These are phyloP conservation scores for Agarophyton chilense DNA, from an alignment of 23 red algal species.

Conservation along the genomic window DNA sequence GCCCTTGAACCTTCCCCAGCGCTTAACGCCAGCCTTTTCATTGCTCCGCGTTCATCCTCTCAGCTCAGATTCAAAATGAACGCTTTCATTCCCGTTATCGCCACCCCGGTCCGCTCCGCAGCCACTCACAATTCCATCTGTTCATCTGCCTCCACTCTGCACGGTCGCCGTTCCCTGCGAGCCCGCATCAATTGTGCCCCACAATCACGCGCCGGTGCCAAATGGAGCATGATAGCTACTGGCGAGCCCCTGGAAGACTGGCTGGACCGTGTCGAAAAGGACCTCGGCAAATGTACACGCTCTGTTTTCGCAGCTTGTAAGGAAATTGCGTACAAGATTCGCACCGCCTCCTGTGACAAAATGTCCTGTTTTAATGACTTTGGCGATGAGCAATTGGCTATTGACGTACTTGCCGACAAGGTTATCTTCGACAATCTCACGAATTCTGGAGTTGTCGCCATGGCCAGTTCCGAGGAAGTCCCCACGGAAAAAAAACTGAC, in stretches of 20 bases:
- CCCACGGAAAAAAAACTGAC: slow-evolving; percentile 84
- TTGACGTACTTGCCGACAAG: slow-evolving; percentile 97
- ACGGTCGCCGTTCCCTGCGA: neutral
- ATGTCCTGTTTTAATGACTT: slow-evolving; percentile 98
- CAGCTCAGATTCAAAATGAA: no score
- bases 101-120: neutral
- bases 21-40: no score
- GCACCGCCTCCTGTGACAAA: slow-evolving; percentile 98
- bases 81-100: slow-evolving; percentile 39
- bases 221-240: slow-evolving; percentile 45
- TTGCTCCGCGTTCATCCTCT: no score
- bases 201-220: neutral
- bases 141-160: neutral
- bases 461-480: slow-evolving; percentile 91
- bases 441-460: slow-evolving; percentile 79
- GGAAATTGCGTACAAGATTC: slow-evolving; percentile 97
- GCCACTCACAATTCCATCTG: neutral
- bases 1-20: neutral
- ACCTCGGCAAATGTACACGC: slow-evolving; percentile 77
- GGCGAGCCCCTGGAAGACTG: slow-evolving; percentile 83
- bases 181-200: neutral
- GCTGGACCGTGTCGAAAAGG: slow-evolving; percentile 64
- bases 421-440: slow-evolving; percentile 89
- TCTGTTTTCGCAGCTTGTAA: slow-evolving; percentile 96
- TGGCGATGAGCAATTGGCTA: slow-evolving; percentile 97